Conservation (phyloP, 148 eudicot genomes). For the Cornus florida region DNA sequence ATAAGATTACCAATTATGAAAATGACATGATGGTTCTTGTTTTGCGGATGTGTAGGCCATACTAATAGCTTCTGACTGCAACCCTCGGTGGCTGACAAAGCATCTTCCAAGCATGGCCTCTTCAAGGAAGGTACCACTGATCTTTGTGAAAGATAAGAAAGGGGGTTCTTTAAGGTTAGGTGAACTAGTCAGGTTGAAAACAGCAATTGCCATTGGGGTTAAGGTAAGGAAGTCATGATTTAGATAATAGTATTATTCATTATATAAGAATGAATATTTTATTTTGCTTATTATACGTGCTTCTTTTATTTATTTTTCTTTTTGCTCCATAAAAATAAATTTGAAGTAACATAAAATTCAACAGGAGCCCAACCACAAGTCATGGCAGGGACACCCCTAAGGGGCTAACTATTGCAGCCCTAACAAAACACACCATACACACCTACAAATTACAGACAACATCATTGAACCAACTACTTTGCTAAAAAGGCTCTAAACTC, state of each 20-base stretch:
- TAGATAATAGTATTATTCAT: neutral
- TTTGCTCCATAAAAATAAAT: too few relatives aligned
- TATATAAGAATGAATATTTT: neutral
- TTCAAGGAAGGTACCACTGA: conserved; percentile 66
- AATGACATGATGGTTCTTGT: neutral
- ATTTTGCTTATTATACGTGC: too few relatives aligned
- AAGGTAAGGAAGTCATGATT: conserved; percentile 38
- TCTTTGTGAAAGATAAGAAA: conserved; percentile 66
- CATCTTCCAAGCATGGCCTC: conserved; percentile 77
- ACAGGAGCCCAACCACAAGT: too few relatives aligned
- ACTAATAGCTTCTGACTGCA: conserved; percentile 78
- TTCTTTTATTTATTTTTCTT: too few relatives aligned
- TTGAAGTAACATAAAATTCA: too few relatives aligned
- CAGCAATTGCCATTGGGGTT: conserved; percentile 79
- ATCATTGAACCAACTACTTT: too few relatives aligned
- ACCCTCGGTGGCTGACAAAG: conserved; percentile 72
- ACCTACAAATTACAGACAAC: too few relatives aligned
- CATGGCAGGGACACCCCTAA: too few relatives aligned
- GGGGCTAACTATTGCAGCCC: too few relatives aligned
- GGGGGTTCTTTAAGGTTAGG: conserved; percentile 80
- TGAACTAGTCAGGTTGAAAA: conserved; percentile 66
- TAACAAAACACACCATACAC: too few relatives aligned
- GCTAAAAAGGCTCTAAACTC: too few relatives aligned
- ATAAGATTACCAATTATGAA: neutral
- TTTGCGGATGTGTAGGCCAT: conserved; percentile 53